Base-by-base conservation (phyloP, 2,329 filamentous ascomycete genomes). In the Aspergillus unguis region DNA sequence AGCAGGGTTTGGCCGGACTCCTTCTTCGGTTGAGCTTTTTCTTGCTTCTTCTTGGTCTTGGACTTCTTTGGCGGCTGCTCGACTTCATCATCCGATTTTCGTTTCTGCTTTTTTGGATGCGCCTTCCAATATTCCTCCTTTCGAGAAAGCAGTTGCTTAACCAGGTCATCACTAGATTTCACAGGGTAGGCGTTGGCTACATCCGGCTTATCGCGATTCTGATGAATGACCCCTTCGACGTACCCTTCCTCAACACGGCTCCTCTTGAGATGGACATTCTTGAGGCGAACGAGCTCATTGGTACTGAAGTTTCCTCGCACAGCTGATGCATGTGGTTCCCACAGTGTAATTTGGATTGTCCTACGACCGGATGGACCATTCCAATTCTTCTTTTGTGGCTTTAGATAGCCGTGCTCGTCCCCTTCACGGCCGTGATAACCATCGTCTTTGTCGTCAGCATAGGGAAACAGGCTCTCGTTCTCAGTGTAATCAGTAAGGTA, bases 401-500 rank as follows among this genome's bases (percentile, higher is more conserved):
- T 53, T 10, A 68, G 71, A 62, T 88, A 87, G n/a, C 77, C 79
- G 55, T 74, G 82, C 0, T 74, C 68, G 59, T 86, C 82, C 3
- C 80, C 80, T 43, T 83, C 78, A 37, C 70, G 71, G 4, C 67
- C 67, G 5, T 67, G 27, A 17, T 11, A 29, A 27, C 41, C 66
- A 1, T 67, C 59, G 11, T 60, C 59, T 11, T 60, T 63, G 7
- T 73, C 68, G 32, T 74, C 65, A 10, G 64, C 62, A 53, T 83
- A 83, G 33, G 84, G 70, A 58, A 79, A 85, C 53, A 96, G 84
- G 1, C 63, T 54, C 0, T 76, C 64, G 62, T 96, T 90, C 46
- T 82, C 73, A 0, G 90, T 95, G 68, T 92, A 96, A 69, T 96
- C 92, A 0, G 88, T 87, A 17, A 95, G 74, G 75, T 91, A 91